phyloP scores from a whole-genome alignment of 2,329 filamentous ascomycete species.

The Colletotrichum theobromicola region DNA sequence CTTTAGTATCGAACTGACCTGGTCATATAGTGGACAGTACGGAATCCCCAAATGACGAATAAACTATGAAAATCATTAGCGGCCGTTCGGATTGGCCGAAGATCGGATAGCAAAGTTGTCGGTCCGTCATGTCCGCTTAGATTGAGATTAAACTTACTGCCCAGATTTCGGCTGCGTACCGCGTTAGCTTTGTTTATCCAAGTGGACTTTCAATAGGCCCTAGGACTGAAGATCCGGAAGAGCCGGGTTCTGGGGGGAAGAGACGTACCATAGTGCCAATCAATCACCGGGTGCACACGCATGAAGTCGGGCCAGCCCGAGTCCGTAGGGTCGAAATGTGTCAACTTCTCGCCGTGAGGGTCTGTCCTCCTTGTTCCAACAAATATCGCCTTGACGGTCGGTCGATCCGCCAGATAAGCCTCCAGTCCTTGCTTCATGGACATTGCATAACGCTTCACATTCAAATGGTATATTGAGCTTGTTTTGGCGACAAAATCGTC shows the following conservation, averaged over 20 bases:
- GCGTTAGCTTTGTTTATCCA: neutral
- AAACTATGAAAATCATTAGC: constrained; percentile 57
- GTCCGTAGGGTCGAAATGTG: constrained; percentile 87
- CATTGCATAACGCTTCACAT: constrained; percentile 74
- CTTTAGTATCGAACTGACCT: constrained; percentile 14
- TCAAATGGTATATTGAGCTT: constrained; percentile 73
- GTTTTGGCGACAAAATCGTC: constrained; percentile 80
- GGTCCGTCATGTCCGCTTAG: neutral
- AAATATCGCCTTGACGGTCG: constrained; percentile 76
- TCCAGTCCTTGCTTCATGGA: constrained; percentile 84
- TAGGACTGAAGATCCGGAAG: no score
- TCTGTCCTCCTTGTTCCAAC: constrained; percentile 91
- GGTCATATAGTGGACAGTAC: constrained; percentile 88
- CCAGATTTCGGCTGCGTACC: constrained; percentile 76
- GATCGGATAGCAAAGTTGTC: neutral
- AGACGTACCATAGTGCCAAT: constrained; percentile 80
- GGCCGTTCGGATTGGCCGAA: neutral
- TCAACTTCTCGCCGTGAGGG: constrained; percentile 81
- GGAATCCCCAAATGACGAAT: constrained; percentile 79
- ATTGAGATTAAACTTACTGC: constrained; percentile 62
- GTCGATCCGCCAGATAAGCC: constrained; percentile 72
- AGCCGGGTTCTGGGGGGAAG: neutral
- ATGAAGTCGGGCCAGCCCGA: constrained; percentile 90
- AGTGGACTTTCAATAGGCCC: neutral
- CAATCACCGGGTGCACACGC: constrained; percentile 92